Evolutionary conservation across 306 rosid species (phyloP).

Genomic region (Rosa rugosa): DNA sequence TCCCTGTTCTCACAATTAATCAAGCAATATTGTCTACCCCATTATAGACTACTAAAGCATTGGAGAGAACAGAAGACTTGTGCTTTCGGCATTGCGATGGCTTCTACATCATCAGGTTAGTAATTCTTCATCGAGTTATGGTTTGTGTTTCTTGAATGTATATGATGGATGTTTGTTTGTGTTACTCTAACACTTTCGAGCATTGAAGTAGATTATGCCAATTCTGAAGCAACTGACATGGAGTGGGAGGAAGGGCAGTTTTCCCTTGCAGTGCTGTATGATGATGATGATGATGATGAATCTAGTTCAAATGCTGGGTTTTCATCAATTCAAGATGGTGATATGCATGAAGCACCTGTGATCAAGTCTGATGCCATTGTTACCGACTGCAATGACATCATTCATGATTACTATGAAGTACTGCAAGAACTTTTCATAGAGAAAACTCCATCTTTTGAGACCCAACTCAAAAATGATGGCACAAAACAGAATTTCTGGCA

Average conservation of each 20-base stretch:
- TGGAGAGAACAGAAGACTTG: too few species aligned
- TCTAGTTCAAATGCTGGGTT: conserved; percentile 29
- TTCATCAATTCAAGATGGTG: conserved; percentile 25
- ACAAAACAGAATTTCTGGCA: conserved; percentile 16
- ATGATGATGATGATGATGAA: conserved; percentile 37
- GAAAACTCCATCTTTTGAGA: conserved; percentile 38
- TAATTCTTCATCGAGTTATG: too few species aligned
- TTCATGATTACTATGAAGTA: conserved; percentile 15
- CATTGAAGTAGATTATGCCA: conserved; percentile 34
- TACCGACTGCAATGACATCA: conserved; percentile 20
- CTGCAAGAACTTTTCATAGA: conserved; percentile 21
- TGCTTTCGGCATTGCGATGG: too few species aligned
- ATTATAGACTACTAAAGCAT: too few species aligned
- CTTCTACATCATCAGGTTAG: too few species aligned
- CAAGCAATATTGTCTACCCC: too few species aligned
- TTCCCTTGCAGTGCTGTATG: conserved; percentile 19
- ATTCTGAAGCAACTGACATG: conserved; percentile 40
- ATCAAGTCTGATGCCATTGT: conserved; percentile 40
- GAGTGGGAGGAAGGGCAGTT: conserved; percentile 53
- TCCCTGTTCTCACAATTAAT: too few species aligned
- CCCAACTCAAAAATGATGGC: conserved; percentile 16
- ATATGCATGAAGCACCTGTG: conserved; percentile 33
- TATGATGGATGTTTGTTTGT: too few species aligned
- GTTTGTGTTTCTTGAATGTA: too few species aligned
- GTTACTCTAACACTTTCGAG: conserved; percentile 5